Percentiles rank a stretch among this genome's conserved stretches.
phyloP scores from a whole-genome alignment of 129 eudicot species.

The Lactuca sativa region DNA sequence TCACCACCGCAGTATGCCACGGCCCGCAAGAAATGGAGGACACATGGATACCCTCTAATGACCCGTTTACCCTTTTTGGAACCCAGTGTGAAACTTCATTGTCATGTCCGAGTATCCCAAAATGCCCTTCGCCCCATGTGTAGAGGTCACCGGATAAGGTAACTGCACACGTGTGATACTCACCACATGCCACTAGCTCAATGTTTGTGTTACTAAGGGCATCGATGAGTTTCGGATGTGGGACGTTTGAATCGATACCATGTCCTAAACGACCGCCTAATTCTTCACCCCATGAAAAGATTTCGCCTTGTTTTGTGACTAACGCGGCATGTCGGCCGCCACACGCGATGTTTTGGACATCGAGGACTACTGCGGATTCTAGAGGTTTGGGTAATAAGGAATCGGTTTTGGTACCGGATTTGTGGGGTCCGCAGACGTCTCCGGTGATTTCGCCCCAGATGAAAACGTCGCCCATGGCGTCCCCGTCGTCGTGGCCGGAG shows the following conservation, averaged over 20 bases:
- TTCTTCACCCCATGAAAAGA: constrained; percentile 95
- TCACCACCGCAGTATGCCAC: constrained; percentile 86
- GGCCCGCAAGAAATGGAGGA: constrained; percentile 86
- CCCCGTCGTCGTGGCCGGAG: constrained; percentile 75
- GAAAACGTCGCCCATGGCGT: constrained; percentile 81
- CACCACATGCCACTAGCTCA: constrained; percentile 85
- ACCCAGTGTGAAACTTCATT: constrained; percentile 79
- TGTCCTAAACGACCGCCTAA: constrained; percentile 88
- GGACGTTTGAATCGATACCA: constrained; percentile 67
- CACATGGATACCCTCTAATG: constrained; percentile 66
- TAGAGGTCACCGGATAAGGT: constrained; percentile 82
- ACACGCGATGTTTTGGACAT: constrained; percentile 72
- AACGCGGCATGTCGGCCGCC: constrained; percentile 78
- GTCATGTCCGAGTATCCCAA: constrained; percentile 80
- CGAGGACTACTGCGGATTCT: constrained; percentile 82
- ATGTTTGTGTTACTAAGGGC: constrained; percentile 56
- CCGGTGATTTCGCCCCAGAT: constrained; percentile 89
- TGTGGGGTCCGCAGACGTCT: constrained; percentile 63
- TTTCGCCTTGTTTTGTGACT: constrained; percentile 87
- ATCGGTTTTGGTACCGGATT: constrained; percentile 42
- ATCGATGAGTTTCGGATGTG: constrained; percentile 71
- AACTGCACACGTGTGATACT: constrained; percentile 87
- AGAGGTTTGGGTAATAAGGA: constrained; percentile 70
- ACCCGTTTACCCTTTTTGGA: constrained; percentile 74
- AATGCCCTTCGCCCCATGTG: constrained; percentile 90